Base-by-base conservation (phyloP, 805 yeast species). In the Schizosaccharomyces cryophilus region DNA sequence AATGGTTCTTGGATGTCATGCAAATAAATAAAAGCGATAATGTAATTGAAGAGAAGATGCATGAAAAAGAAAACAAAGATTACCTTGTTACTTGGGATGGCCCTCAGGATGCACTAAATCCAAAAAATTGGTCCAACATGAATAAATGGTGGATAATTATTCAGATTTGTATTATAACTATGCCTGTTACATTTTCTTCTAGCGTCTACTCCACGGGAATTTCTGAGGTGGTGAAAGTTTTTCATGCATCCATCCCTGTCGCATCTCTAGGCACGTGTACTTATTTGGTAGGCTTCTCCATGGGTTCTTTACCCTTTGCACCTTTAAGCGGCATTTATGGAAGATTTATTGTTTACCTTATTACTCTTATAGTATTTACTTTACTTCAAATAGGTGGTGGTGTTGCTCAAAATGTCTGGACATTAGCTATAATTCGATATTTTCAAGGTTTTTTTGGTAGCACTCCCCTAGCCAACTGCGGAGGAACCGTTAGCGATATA, bases 131-230 rank as follows among this genome's bases (percentile, higher is more conserved):
- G 66, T 21, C 35, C 5, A 62, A 30, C 0, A 9, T 6, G 9
- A 58, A 51, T 56, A 64, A 63, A 42, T 64, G 66, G 66, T 61
- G 70, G 1, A 85, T 83, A 69, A 87, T 96, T 0, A 69, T 84
- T 35, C 64, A 82, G 9, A 74, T 86, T 29, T 81, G 95, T 1
- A 65, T 80, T 42, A 75, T 85, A 64, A 95, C 89, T 60, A 82
- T 89, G 62, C 79, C 87, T 67, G 95, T 90, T 35, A 96, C 96
- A 1, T 88, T 86, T 69, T 96, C 96, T 51, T 86, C 95, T 3
- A 84, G 95, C 1, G 84, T 90, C 69, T 84, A 86, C 66, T 83
- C 95, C 29, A 95, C 95, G 66, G 93, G 94, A 54, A 73, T 88
- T 59, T 78, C 76, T n/a, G 75, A 83, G 19, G 80, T 87, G 63